phyloP scores from a whole-genome alignment of 2,329 filamentous ascomycete species.

The Apiospora koreana region DNA sequence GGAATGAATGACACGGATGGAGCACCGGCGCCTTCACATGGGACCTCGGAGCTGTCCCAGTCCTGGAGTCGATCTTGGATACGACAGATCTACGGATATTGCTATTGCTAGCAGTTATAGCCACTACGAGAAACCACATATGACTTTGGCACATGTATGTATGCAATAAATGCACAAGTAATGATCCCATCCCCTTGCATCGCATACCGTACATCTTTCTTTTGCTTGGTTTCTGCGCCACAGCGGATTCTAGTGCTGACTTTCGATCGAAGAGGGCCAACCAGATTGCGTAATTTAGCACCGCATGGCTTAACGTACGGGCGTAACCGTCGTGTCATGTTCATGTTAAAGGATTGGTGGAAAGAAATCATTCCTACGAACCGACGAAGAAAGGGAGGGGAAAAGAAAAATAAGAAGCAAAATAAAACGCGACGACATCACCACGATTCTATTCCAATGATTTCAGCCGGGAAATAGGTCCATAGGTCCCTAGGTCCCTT shows the following conservation, averaged over 20 bases:
- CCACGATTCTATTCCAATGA: neutral
- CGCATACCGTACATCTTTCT: neutral
- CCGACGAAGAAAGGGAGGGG: neutral
- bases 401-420: neutral
- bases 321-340: neutral
- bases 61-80: slow-evolving; percentile 3
- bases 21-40: neutral
- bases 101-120: too few relatives aligned
- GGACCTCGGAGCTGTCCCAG: neutral
- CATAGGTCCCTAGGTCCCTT: too few relatives aligned
- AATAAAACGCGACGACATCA: neutral
- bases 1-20: neutral
- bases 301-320: neutral
- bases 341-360: too few relatives aligned
- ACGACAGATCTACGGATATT: neutral
- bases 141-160: neutral
- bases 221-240: neutral
- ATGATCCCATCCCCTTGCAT: neutral
- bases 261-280: neutral
- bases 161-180: neutral
- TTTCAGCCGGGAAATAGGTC: neutral
- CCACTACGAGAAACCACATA: neutral
- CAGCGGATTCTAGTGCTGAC: neutral
- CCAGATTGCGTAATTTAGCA: neutral
- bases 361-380: neutral